Base-by-base conservation (phyloP, 495 filamentous ascomycete genomes). In the Daldinia vernicosa region DNA sequence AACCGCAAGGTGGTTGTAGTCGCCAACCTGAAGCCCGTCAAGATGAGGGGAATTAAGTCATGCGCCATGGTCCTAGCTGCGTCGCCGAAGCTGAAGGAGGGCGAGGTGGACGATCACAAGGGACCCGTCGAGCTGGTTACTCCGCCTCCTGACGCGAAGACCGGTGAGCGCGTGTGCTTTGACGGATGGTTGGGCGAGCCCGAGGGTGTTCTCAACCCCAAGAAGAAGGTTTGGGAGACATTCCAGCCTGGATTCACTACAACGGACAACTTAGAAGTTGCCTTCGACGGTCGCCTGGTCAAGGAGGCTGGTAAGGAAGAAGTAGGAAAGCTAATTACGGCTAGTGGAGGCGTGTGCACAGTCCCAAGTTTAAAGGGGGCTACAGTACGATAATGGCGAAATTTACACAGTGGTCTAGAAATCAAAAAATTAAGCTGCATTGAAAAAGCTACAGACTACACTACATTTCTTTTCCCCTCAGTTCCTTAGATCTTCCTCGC, bases 171-270 rank as follows among this genome's bases (percentile, higher is more conserved):
- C 55, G 91, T 98, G 22, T 92, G 80, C 84, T 98, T 99, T 78
- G 93, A 99, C 74, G 95, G 96, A 55, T 99, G 93, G 90, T 84
- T 88, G 72, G 94, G 93, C 37, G 90, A 97, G 86, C 95, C 96
- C 9, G 94, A 98, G 84, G 89, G 89, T 68, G 85, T 92, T 58
- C 86, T 99, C 71, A 98, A 98, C 84, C 95, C 96, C 45, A 99
- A 98, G 90, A 98, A 98, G 88, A 98, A 97, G 88, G 81, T 98
- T 60, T 98, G 94, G 93, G 95, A 99, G 86, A 93, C 85, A 11
- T 91, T 96, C 82, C 94, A 97, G 83, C 92, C 93, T 5, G 95
- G 95, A 0, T 98, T 98, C 80, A 93, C 89, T 22, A 99, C 95
- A 14, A 97, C 91, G 15, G 87, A 88, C 4, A 80, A 79, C 37